These are phyloP conservation scores for Dactylis glomerata DNA, from an alignment of 176 grass and related monocot species.

Conservation along the genomic window DNA sequence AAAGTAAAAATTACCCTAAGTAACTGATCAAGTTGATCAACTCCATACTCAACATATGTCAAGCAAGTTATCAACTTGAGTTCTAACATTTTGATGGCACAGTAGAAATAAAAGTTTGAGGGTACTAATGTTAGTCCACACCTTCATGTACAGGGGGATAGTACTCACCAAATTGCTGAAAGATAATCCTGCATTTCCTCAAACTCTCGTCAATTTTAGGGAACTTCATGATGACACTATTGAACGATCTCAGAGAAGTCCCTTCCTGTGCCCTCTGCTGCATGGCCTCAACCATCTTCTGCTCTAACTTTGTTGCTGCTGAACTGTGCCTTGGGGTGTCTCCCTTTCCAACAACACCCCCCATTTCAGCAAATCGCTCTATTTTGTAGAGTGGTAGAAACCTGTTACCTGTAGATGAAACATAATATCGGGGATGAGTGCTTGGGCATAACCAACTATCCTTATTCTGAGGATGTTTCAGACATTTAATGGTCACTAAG, in stretches of 20 bases:
- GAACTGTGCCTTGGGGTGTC: slow-evolving; percentile 47
- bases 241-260: slow-evolving; percentile 84
- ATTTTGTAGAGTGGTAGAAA: neutral
- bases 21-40: neutral
- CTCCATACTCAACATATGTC: neutral
- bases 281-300: slow-evolving; percentile 97
- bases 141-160: neutral
- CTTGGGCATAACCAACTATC: neutral
- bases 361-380: slow-evolving; percentile 41
- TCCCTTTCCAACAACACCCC: slow-evolving; percentile 58
- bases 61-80: neutral
- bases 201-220: slow-evolving; percentile 91
- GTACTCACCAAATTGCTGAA: slow-evolving; percentile 89
- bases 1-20: neutral
- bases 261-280: slow-evolving; percentile 76
- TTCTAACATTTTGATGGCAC: neutral
- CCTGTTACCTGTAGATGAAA: slow-evolving; percentile 21
- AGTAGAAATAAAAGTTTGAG: neutral
- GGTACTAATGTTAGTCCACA: neutral
- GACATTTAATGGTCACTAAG: neutral
- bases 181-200: slow-evolving; percentile 89
- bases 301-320: slow-evolving; percentile 76
- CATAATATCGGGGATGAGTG: neutral
- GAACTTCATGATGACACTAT: slow-evolving; percentile 93
- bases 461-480: neutral